Evolutionary conservation across 139 green algal genomes (phyloP).

Genomic region (Dunaliella primolecta): DNA sequence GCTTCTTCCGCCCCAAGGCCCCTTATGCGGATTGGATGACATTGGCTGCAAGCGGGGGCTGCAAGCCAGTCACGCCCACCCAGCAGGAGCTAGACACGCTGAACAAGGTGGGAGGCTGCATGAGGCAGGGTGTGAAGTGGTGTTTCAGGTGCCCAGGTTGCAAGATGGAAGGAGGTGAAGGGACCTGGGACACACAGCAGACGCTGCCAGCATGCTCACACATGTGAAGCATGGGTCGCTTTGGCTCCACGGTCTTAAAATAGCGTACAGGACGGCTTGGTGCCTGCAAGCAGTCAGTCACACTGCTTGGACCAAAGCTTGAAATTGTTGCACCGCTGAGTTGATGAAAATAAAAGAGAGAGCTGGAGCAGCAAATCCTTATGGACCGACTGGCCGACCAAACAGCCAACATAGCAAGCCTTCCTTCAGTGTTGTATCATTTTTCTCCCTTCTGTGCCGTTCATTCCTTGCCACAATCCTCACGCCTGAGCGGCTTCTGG

Average conservation of each 20-base stretch:
- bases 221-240: neutral
- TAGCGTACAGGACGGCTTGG: neutral
- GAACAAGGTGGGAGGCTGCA: neutral
- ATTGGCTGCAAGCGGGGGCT: conserved; percentile 6
- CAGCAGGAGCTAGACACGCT: neutral
- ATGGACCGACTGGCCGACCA: no score
- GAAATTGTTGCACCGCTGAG: neutral
- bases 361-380: no score
- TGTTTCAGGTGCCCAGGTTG: neutral
- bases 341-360: no score
- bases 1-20: conserved; percentile 16
- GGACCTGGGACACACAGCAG: neutral
- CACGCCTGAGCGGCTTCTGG: no score
- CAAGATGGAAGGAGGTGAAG: neutral
- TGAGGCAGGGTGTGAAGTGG: neutral
- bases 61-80: neutral
- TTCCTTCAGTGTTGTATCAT: no score
- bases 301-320: neutral
- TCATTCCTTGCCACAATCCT: no score
- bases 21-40: conserved; percentile 41
- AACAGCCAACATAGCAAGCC: no score
- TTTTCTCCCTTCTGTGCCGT: no score
- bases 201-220: neutral
- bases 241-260: neutral
- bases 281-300: neutral